These are phyloP conservation scores for Gremmenia infestans DNA, from an alignment of 2,329 filamentous ascomycete species.

Conservation along the genomic window DNA sequence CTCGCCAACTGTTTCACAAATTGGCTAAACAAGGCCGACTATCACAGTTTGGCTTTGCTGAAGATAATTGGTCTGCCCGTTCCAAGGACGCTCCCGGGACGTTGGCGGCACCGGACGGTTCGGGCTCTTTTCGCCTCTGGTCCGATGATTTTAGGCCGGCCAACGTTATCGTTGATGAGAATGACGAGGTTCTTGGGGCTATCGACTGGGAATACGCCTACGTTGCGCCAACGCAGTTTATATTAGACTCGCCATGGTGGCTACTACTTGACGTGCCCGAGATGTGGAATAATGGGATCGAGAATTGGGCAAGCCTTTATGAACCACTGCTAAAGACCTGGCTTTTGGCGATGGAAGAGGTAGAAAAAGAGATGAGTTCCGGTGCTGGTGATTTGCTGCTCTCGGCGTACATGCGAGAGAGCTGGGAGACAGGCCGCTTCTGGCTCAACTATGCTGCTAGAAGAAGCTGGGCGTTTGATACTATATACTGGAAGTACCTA, in stretches of 20 bases:
- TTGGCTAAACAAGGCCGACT: constrained; percentile 23
- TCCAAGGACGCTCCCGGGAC: constrained; percentile 3
- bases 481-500: background rate
- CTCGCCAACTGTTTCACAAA: constrained; percentile 37
- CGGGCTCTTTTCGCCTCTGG: constrained; percentile 27
- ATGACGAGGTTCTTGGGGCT: constrained; percentile 14
- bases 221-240: background rate
- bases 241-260: constrained; percentile 34
- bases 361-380: background rate
- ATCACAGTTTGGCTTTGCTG: constrained; percentile 9
- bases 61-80: constrained; percentile 29
- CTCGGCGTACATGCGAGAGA: background rate
- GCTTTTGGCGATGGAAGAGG: background rate
- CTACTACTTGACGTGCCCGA: constrained; percentile 23
- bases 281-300: constrained; percentile 28
- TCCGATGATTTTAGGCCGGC: constrained; percentile 31
- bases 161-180: constrained; percentile 31
- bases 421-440: background rate
- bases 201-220: background rate
- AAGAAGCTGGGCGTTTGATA: background rate
- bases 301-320: background rate
- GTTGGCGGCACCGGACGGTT: constrained; percentile 11
- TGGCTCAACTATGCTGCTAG: background rate
- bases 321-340: background rate
- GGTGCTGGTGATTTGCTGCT: background rate